phyloP scores from a whole-genome alignment of 2,329 filamentous ascomycete genomes.

The Penicillium polonicum region DNA sequence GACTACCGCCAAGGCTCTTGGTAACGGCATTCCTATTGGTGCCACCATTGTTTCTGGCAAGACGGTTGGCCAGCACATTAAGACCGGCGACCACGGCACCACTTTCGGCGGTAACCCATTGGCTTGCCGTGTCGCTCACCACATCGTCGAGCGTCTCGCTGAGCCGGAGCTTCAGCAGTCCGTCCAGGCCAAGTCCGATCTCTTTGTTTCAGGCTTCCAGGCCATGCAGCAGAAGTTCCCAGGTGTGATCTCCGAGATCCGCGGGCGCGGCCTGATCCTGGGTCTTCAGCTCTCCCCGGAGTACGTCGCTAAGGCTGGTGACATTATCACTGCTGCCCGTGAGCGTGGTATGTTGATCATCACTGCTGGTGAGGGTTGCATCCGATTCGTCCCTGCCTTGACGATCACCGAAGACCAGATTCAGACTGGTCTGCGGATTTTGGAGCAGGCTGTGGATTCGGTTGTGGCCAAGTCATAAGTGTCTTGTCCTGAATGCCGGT shows the following conservation, averaged over 20 bases:
- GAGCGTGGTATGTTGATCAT: constrained; percentile 88
- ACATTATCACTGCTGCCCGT: constrained; percentile 78
- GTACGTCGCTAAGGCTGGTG: constrained; percentile 50
- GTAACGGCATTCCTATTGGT: constrained; percentile 93
- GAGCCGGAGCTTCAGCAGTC: constrained; percentile 66
- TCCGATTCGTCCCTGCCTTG: constrained; percentile 87
- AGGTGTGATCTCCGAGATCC: constrained; percentile 70
- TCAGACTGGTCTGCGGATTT: constrained; percentile 68
- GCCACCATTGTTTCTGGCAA: constrained; percentile 68
- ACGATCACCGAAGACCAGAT: constrained; percentile 80
- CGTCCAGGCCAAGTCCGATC: constrained; percentile 66
- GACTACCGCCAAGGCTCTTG: constrained; percentile 91
- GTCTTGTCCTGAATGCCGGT: constrained; percentile 14
- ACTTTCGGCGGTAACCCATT: constrained; percentile 93
- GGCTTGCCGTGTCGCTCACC: constrained; percentile 77
- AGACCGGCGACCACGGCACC: constrained; percentile 83
- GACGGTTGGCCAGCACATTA: constrained; percentile 65
- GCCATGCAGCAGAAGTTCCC: constrained; percentile 63
- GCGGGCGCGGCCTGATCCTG: constrained; percentile 81
- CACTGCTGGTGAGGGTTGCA: constrained; percentile 86
- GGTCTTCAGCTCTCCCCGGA: constrained; percentile 78
- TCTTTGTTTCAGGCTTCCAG: constrained; percentile 60
- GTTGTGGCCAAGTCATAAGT: constrained; percentile 47
- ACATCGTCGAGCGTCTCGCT: constrained; percentile 76
- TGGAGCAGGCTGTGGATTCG: constrained; percentile 65